phyloP scores from a whole-genome alignment of 192 early-diverging fungal genomes.

The Gaertneriomyces sp. region DNA sequence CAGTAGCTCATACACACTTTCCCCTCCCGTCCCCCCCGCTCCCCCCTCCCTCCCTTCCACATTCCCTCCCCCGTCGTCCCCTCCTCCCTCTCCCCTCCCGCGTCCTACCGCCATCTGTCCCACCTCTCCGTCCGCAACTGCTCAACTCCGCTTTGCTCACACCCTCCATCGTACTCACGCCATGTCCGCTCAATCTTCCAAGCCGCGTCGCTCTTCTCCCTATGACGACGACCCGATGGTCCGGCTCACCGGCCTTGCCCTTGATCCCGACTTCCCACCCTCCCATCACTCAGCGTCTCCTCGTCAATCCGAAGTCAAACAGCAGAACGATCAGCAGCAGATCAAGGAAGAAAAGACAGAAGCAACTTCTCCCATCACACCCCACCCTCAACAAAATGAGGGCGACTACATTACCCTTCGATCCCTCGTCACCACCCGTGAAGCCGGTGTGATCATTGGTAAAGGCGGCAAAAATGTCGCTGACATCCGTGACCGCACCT shows the following conservation, averaged over 20 bases:
- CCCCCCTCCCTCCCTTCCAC: conserved; percentile 1
- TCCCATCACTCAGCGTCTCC: conserved; percentile 17
- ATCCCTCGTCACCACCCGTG: conserved; percentile 82
- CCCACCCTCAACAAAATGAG: not conserved
- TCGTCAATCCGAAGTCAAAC: conserved; percentile 1
- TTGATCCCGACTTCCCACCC: conserved; percentile 26
- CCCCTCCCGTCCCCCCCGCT: not conserved
- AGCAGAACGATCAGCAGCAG: not conserved
- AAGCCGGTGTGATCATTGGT: conserved; percentile 80
- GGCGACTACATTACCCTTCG: conserved; percentile 19
- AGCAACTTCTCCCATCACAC: not conserved
- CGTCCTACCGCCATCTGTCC: not conserved
- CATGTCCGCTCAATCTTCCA: conserved; percentile 1
- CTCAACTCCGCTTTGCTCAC: conserved; percentile 2
- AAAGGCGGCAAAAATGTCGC: conserved; percentile 85
- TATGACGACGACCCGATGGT: conserved; percentile 34
- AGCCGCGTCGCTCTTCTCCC: conserved; percentile 26
- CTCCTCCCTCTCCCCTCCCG: not conserved
- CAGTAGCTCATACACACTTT: too few relatives aligned
- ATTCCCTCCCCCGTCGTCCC: not conserved
- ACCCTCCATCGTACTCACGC: not conserved
- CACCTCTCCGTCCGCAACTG: not conserved
- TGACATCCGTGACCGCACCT: conserved; percentile 78
- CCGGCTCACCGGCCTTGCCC: conserved; percentile 22
- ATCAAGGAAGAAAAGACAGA: not conserved